Conservation (phyloP, 2,329 filamentous ascomycete species). For the Trichoderma simmonsii region DNA sequence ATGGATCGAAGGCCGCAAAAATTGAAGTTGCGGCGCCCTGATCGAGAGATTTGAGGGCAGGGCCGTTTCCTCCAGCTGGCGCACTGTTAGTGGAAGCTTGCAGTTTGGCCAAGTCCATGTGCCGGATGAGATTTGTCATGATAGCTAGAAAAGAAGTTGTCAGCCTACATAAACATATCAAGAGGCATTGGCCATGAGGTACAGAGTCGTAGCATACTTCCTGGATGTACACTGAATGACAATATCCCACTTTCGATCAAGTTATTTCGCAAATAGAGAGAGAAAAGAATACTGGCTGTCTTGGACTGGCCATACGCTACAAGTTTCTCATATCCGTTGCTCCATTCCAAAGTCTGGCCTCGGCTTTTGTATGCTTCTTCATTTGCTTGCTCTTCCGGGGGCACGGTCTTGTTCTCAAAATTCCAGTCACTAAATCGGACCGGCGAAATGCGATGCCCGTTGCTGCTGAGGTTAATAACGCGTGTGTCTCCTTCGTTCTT, state of each 20-base stretch:
- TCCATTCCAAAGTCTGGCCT: neutral
- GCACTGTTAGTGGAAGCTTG: neutral
- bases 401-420: neutral
- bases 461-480: neutral
- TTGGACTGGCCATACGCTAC: constrained; percentile 22
- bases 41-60: neutral
- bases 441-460: neutral
- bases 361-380: neutral
- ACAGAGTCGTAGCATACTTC: neutral
- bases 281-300: neutral
- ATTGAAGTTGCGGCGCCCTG: neutral
- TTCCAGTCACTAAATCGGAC: neutral
- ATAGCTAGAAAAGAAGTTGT: neutral
- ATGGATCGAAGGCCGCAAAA: neutral
- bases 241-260: neutral
- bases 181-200: neutral
- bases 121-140: neutral
- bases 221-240: neutral
- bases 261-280: neutral
- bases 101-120: neutral
- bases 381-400: neutral
- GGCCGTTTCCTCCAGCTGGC: neutral
- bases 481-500: neutral
- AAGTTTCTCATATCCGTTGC: neutral
- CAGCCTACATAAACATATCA: neutral